phyloP scores from a whole-genome alignment of 345 rosid genomes.

The Eutrema japonicum region DNA sequence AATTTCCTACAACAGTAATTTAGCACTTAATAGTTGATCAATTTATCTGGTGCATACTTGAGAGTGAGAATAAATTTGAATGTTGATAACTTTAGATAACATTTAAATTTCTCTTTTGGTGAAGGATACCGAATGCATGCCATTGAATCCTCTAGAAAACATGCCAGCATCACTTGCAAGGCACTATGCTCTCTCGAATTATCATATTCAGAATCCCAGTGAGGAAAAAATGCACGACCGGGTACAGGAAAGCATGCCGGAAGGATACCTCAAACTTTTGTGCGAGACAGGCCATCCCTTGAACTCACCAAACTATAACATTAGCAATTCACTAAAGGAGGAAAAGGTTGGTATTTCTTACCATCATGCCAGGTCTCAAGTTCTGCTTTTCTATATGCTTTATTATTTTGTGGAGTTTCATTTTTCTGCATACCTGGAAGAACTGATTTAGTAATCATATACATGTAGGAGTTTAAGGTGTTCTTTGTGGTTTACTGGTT shows the following conservation, averaged over 20 bases:
- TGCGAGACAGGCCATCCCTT: slow-evolving; percentile 53
- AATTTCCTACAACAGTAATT: slow-evolving; percentile 14
- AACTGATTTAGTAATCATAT: slow-evolving; percentile 10
- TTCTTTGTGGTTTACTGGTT: slow-evolving; percentile 24
- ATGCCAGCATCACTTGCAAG: slow-evolving; percentile 73
- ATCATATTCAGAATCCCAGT: slow-evolving; percentile 51
- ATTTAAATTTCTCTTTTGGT: slow-evolving; percentile 38
- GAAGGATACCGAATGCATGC: slow-evolving; percentile 92
- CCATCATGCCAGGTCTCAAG: slow-evolving; percentile 26
- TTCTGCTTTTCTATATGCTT: slow-evolving; percentile 20
- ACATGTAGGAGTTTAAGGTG: slow-evolving; percentile 21
- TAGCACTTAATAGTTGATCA: slow-evolving; percentile 19
- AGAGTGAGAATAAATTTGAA: background rate
- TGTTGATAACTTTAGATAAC: slow-evolving; percentile 32
- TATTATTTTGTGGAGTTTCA: slow-evolving; percentile 26
- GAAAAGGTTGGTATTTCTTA: slow-evolving; percentile 56
- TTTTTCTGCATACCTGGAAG: slow-evolving; percentile 20
- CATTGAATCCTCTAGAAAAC: slow-evolving; percentile 65
- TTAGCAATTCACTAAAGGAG: slow-evolving; percentile 49
- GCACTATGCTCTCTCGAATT: slow-evolving; percentile 48
- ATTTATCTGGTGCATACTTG: slow-evolving; percentile 12
- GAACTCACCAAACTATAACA: slow-evolving; percentile 48
- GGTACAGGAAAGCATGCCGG: slow-evolving; percentile 53
- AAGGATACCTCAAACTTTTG: slow-evolving; percentile 51
- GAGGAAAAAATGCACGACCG: slow-evolving; percentile 60